Conservation (phyloP, 2,329 filamentous ascomycete species). For the Alternaria tenuissima region DNA sequence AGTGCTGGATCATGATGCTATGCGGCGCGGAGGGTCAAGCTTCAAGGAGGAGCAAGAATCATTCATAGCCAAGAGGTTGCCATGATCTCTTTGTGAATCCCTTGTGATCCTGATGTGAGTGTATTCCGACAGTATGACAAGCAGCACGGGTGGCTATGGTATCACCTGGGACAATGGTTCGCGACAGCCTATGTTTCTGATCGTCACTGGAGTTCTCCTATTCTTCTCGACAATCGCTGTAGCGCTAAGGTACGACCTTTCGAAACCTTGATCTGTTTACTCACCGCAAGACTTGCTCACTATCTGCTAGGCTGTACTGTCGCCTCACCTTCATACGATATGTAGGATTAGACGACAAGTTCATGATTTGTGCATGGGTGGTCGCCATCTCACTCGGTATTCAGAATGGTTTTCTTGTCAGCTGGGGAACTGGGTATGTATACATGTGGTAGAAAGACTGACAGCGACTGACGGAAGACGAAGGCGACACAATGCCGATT, state of each 20-base stretch:
- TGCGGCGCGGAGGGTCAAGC: background rate
- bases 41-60: background rate
- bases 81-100: background rate
- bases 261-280: rapidly evolving
- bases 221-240: constrained; percentile 17
- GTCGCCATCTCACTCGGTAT: background rate
- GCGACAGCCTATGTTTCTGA: constrained; percentile 32
- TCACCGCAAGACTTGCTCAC: background rate
- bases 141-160: background rate
- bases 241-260: background rate
- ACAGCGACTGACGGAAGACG: background rate
- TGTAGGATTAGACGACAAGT: constrained; percentile 29
- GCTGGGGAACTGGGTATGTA: background rate
- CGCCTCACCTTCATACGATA: constrained; percentile 15
- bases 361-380: constrained; percentile 19
- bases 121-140: background rate
- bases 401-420: background rate
- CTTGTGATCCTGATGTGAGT: background rate
- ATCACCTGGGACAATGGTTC: constrained; percentile 27
- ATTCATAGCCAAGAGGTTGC: background rate
- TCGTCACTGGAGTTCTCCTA: constrained; percentile 20
- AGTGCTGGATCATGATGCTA: background rate
- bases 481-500: background rate
- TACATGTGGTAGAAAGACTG: background rate
- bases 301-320: constrained; percentile 22